phyloP scores from a whole-genome alignment of 208 protist genomes.

The Trypanosoma grayi region DNA sequence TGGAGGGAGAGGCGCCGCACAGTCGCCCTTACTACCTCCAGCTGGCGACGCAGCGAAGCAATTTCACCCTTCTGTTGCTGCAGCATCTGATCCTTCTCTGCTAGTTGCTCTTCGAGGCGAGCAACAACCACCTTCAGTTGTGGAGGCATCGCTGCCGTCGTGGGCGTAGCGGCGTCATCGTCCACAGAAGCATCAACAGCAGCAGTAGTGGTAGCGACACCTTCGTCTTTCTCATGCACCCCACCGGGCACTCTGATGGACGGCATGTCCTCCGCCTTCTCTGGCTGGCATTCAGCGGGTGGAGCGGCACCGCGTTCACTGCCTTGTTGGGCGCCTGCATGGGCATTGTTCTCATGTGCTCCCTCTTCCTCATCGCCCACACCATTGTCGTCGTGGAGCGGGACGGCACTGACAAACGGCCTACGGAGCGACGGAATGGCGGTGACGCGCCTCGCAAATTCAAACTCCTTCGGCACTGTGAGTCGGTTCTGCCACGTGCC shows the following conservation, averaged over 20 bases:
- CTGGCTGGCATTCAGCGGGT: neutral
- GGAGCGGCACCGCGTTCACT: neutral
- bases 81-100: slow-evolving; percentile 12
- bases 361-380: neutral
- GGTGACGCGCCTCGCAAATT: slow-evolving; percentile 36
- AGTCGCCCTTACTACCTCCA: slow-evolving; percentile 39
- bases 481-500: slow-evolving; percentile 30
- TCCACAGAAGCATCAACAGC: neutral
- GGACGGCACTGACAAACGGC: slow-evolving; percentile 25
- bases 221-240: neutral
- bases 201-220: neutral
- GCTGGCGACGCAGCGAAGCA: slow-evolving; percentile 12
- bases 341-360: slow-evolving; percentile 5
- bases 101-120: slow-evolving; percentile 26
- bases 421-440: slow-evolving; percentile 52
- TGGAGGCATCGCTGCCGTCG: neutral
- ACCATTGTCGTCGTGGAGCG: neutral
- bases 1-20: slow-evolving; percentile 28
- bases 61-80: slow-evolving; percentile 20
- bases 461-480: slow-evolving; percentile 39
- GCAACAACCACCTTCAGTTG: slow-evolving; percentile 19
- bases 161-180: neutral
- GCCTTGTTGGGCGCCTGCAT: neutral
- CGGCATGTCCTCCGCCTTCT: neutral
- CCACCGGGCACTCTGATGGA: too few species aligned